Conservation (phyloP, 257 asterid species). For the Capsicum chinense region DNA sequence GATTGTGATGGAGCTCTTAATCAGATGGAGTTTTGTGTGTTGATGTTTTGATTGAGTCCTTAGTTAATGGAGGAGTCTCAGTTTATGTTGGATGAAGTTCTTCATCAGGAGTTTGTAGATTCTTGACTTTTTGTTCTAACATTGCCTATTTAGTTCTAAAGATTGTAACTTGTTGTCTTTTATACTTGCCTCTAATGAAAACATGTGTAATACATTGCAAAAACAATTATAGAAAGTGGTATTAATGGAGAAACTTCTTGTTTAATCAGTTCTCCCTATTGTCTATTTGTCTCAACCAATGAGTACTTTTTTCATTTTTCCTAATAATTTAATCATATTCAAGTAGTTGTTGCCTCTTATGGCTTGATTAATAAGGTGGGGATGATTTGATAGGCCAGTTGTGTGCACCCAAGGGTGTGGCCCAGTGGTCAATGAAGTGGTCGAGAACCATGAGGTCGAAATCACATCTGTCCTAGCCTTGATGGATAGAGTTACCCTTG, state of each 20-base stretch:
- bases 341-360: too few relatives aligned
- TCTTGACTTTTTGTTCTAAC: constrained; percentile 34
- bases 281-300: neutral
- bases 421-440: too few relatives aligned
- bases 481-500: too few relatives aligned
- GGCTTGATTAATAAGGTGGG: too few relatives aligned
- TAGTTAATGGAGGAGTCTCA: constrained; percentile 56
- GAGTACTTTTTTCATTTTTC: neutral
- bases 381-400: too few relatives aligned
- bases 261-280: neutral
- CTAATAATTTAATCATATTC: neutral
- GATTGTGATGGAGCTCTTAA: constrained; percentile 61
- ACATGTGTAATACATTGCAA: neutral
- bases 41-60: constrained; percentile 66
- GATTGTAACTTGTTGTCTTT: neutral
- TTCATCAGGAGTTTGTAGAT: constrained; percentile 35
- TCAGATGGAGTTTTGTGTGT: constrained; percentile 68
- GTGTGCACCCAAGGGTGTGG: too few relatives aligned
- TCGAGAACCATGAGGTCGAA: too few relatives aligned
- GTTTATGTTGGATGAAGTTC: constrained; percentile 50
- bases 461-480: too few relatives aligned
- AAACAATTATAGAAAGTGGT: neutral
- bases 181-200: neutral
- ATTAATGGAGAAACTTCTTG: neutral
- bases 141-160: too few relatives aligned